Percentiles rank a stretch among this genome's conserved stretches.
Conservation (phyloP, 2,329 filamentous ascomycete genomes). For the Orbilia javanica region DNA sequence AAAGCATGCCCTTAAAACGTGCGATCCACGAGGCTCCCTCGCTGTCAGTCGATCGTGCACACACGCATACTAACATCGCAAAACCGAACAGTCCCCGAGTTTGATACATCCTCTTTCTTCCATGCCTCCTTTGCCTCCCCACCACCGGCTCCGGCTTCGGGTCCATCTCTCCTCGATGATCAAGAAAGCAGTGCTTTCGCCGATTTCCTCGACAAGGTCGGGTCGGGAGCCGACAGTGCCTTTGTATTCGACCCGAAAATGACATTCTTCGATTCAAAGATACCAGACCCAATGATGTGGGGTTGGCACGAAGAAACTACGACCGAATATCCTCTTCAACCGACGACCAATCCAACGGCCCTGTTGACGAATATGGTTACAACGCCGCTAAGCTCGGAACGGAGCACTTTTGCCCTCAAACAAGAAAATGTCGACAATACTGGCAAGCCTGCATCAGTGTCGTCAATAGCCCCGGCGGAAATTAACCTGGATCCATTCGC, state of each 20-base stretch:
- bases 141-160: conserved; percentile 74
- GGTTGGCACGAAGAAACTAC: conserved; percentile 54
- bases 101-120: conserved; percentile 54
- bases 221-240: conserved; percentile 66
- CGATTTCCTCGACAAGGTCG: conserved; percentile 72
- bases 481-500: conserved; percentile 54
- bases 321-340: conserved; percentile 48
- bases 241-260: conserved; percentile 58
- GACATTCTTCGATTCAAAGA: conserved; percentile 49
- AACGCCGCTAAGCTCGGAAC: conserved; percentile 51
- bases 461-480: conserved; percentile 48
- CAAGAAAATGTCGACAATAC: conserved; percentile 41
- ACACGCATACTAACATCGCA: conserved; percentile 6
- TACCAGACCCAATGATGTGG: conserved; percentile 59
- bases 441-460: conserved; percentile 7
- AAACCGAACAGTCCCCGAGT: conserved; percentile 50
- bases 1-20: conserved; percentile 24
- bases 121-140: conserved; percentile 61
- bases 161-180: conserved; percentile 75
- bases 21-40: conserved; percentile 2
- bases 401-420: conserved; percentile 52
- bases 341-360: conserved; percentile 34
- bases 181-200: conserved; percentile 73
- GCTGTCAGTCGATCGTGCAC: conserved; percentile 8
- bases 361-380: conserved; percentile 48